Evolutionary conservation across 345 rosid genomes (phyloP).

Genomic region (Salix caprea): DNA sequence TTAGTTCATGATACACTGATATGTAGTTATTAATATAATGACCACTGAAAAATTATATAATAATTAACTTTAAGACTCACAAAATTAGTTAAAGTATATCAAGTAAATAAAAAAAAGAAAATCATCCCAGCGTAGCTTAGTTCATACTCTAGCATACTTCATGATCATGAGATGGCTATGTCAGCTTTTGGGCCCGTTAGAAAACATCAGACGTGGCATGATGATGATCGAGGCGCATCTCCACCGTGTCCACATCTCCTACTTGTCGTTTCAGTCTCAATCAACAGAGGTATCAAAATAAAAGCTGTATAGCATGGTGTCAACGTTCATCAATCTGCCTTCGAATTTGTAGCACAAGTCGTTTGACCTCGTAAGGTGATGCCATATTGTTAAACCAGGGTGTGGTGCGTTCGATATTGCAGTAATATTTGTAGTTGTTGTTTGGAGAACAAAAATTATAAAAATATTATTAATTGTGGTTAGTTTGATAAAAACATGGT

Average conservation of each 20-base stretch:
- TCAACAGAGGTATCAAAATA: background rate
- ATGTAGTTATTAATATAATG: too few species aligned
- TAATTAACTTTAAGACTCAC: accelerated
- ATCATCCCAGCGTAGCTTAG: too few species aligned
- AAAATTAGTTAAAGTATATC: too few species aligned
- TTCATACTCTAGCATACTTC: too few species aligned
- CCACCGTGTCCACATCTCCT: background rate
- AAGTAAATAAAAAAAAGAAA: too few species aligned
- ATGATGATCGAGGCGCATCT: background rate
- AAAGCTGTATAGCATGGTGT: background rate
- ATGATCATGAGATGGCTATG: background rate
- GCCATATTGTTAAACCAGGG: background rate
- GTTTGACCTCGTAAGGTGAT: background rate
- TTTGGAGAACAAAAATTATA: too few species aligned
- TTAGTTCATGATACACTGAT: accelerated
- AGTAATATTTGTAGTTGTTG: too few species aligned
- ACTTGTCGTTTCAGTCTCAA: background rate
- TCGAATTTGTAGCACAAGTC: background rate
- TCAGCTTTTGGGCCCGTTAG: background rate
- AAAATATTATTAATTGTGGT: too few species aligned
- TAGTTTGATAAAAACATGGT: too few species aligned
- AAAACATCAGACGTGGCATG: background rate
- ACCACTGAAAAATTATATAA: too few species aligned
- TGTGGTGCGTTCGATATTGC: too few species aligned
- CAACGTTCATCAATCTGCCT: background rate